A percentile compares a stretch with the other conserved stretches of the same genome.
These are phyloP conservation scores for Leptographium flavum DNA, from an alignment of 2,329 filamentous ascomycete genomes.

Conservation along the genomic window DNA sequence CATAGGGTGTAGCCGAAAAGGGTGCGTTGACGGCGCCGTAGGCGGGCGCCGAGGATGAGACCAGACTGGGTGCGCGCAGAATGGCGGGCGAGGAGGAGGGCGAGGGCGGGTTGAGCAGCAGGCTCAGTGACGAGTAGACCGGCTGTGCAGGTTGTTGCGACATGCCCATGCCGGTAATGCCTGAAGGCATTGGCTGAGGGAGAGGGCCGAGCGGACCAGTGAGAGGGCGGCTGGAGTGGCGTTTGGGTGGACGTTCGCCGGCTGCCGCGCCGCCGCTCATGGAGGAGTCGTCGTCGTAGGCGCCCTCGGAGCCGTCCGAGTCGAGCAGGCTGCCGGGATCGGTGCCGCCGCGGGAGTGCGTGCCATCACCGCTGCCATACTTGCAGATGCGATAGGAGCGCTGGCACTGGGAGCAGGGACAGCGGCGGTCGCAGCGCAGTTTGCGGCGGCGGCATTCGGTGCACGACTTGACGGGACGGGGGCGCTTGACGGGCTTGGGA, in stretches of 20 bases:
- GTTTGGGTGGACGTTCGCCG: constrained; percentile 23
- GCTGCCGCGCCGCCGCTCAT: not conserved
- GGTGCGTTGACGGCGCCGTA: not conserved
- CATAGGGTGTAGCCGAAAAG: not conserved
- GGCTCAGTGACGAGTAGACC: constrained; percentile 9
- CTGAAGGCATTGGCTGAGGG: constrained; percentile 5
- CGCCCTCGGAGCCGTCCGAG: constrained; percentile 13
- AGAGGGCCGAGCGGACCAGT: constrained; percentile 5
- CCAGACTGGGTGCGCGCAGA: not conserved
- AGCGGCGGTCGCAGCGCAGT: constrained; percentile 39
- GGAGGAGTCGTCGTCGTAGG: constrained; percentile 11
- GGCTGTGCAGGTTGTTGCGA: too few relatives aligned
- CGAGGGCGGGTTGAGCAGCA: constrained; percentile 10
- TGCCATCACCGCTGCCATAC: constrained; percentile 33
- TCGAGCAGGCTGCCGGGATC: constrained; percentile 1
- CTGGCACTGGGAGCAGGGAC: constrained; percentile 43
- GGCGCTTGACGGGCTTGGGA: constrained; percentile 31
- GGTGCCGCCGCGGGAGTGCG: constrained; percentile 10
- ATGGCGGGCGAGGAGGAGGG: constrained; percentile 1
- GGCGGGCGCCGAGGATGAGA: not conserved
- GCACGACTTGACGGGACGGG: constrained; percentile 40
- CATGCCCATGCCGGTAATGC: too few relatives aligned
- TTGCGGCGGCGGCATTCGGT: constrained; percentile 44
- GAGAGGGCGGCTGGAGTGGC: constrained; percentile 13
- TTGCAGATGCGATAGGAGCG: constrained; percentile 39